Evolutionary conservation across 1,284 basidiomycete genomes (phyloP).

Genomic region (Ceratobasidium sp.): DNA sequence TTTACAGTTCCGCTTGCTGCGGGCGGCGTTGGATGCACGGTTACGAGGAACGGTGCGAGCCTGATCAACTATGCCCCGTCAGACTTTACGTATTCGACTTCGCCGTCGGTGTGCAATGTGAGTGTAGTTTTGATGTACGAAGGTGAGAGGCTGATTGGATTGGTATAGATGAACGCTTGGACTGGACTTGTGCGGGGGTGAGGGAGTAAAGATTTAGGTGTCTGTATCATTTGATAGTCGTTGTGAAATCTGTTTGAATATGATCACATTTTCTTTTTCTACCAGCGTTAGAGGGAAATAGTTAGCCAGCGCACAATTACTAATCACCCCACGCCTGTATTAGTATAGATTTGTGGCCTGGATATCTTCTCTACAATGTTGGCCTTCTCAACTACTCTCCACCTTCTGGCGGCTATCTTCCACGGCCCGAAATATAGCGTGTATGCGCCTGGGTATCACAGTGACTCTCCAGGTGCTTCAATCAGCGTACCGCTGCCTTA

Average conservation of each 20-base stretch:
- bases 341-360: too few relatives aligned
- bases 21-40: constrained; percentile 26
- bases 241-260: not conserved
- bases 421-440: too few relatives aligned
- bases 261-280: not conserved
- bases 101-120: constrained; percentile 19
- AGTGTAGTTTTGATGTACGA: not conserved
- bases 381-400: too few relatives aligned
- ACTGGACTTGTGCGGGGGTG: constrained; percentile 9
- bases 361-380: too few relatives aligned
- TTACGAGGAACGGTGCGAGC: constrained; percentile 19
- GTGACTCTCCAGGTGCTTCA: too few relatives aligned
- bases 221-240: not conserved
- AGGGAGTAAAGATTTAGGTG: not conserved
- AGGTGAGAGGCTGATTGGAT: not conserved
- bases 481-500: too few relatives aligned
- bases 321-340: too few relatives aligned
- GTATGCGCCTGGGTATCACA: too few relatives aligned
- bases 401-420: too few relatives aligned
- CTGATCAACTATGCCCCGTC: not conserved
- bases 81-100: not conserved
- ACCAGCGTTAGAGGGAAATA: too few relatives aligned
- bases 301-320: not conserved
- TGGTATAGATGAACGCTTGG: constrained; percentile 30
- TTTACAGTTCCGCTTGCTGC: constrained; percentile 29